phyloP scores from a whole-genome alignment of 192 early-diverging fungal species.

The Rhizoclosmatium globosum region DNA sequence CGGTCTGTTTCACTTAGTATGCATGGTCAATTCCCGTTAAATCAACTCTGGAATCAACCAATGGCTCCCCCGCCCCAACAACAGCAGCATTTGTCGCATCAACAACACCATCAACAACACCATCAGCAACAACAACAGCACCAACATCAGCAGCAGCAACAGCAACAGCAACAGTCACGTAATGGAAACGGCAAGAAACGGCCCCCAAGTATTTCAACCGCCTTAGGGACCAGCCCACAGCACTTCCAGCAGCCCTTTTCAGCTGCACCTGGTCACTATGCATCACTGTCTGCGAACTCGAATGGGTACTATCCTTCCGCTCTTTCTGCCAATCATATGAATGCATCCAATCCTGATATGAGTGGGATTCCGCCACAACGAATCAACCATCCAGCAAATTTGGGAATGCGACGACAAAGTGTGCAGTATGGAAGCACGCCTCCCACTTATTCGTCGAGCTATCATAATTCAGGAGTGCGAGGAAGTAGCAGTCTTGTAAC shows the following conservation, averaged over 20 bases:
- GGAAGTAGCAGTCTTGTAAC: background rate
- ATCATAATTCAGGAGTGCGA: background rate
- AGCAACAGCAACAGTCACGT: background rate
- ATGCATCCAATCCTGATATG: background rate
- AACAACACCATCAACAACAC: background rate
- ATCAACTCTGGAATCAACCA: constrained; percentile 34
- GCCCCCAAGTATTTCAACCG: constrained; percentile 22
- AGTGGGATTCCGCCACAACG: constrained; percentile 29
- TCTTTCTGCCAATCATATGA: background rate
- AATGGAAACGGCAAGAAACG: constrained; percentile 12
- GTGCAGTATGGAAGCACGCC: constrained; percentile 28
- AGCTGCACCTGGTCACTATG: background rate
- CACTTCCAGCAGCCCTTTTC: constrained; percentile 13
- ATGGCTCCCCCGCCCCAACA: background rate
- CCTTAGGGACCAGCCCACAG: constrained; percentile 9
- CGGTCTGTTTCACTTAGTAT: constrained; percentile 15
- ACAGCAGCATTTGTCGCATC: background rate
- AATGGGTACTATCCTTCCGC: background rate
- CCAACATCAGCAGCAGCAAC: background rate
- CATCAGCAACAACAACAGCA: background rate
- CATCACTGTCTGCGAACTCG: background rate
- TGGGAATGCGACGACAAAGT: constrained; percentile 22
- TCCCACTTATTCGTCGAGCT: constrained; percentile 6
- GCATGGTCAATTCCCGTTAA: constrained; percentile 11
- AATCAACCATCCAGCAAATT: constrained; percentile 23